Base-by-base conservation (phyloP, 257 asterid species). In the Lycium ferocissimum region DNA sequence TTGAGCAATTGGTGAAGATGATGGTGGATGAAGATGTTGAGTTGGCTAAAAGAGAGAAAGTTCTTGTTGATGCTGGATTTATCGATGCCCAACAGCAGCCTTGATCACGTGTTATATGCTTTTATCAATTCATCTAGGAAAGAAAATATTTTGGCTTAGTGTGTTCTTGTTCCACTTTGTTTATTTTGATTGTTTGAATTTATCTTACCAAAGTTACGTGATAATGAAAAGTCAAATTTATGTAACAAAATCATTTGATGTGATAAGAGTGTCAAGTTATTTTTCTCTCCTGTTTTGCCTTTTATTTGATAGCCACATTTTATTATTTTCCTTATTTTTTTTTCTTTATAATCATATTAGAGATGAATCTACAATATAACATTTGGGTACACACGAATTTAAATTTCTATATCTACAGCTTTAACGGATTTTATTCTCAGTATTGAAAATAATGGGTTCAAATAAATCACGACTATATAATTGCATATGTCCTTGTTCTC, bases 51-150 rank as follows among this genome's bases (percentile, higher is more conserved):
- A 97, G 99, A 66, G 99, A 97, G 87, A 97, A 93, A 79, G 95
- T 97, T 84, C 99, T 97, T 81, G 99, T 97, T 71, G 98, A 95
- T 91, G 98, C 98, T 35, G 99, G 99, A 4, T 97, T 65, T 84
- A 87, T 97, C 93, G 99, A 97, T 89, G 99, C 99, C 63, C 99
- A 95, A 83, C 99, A 97, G 84, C 99, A 97, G 89, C 99, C 98
- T 78, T 97, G 91, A 93, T 75, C 22, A 18, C 56, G 26, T 22
- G 13, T 49, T 20, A 10, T 73, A 37, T 2, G 5, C 40, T 43
- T 71, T 43, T 2, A 17, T 12, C 35, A 71, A 71, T 3, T 70
- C 7, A 38, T 70, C 33, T 20, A 1, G 5, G 8, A 33, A 22
- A 63, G 43, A 63, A 13, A 4, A 40, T 11, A 0, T 15, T 37